These are phyloP conservation scores for Penicillium rolfsii DNA, from an alignment of 2,329 filamentous ascomycete species.

Conservation along the genomic window DNA sequence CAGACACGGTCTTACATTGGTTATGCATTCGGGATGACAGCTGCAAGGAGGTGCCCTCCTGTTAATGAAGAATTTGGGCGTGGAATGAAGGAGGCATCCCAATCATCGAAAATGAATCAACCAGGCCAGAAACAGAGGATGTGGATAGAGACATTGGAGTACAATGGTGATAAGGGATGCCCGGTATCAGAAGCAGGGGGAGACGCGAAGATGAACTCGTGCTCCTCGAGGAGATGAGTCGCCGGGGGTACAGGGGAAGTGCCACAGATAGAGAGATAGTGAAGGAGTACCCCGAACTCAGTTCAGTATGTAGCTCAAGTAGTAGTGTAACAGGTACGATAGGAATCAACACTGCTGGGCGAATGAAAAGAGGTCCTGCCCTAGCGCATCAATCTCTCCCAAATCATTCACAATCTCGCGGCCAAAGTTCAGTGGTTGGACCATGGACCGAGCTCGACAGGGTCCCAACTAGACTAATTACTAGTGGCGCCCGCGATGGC, in stretches of 20 bases:
- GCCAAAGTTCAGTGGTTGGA: not conserved
- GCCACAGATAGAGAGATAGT: not conserved
- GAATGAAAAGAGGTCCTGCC: not conserved
- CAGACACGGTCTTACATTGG: conserved; percentile 11
- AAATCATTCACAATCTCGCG: too few species aligned
- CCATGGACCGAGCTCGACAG: conserved; percentile 3
- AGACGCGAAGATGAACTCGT: not conserved
- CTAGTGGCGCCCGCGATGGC: conserved; percentile 1
- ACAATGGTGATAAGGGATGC: not conserved
- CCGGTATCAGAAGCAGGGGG: not conserved
- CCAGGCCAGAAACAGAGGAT: too few species aligned
- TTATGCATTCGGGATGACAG: conserved; percentile 24
- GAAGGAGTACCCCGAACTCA: not conserved
- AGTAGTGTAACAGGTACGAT: not conserved
- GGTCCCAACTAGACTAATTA: not conserved
- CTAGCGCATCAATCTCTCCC: not conserved
- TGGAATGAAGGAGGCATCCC: conserved; percentile 21
- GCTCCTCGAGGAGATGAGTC: not conserved
- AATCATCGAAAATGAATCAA: conserved; percentile 3
- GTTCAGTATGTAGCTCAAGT: not conserved
- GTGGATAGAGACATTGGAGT: not conserved
- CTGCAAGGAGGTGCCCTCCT: conserved; percentile 18
- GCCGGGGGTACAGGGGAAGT: not conserved
- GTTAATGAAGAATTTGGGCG: conserved; percentile 19
- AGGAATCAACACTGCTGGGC: not conserved